Evolutionary conservation across 2,329 filamentous ascomycete genomes (phyloP).

Genomic region (Stachybotrys echinatus): DNA sequence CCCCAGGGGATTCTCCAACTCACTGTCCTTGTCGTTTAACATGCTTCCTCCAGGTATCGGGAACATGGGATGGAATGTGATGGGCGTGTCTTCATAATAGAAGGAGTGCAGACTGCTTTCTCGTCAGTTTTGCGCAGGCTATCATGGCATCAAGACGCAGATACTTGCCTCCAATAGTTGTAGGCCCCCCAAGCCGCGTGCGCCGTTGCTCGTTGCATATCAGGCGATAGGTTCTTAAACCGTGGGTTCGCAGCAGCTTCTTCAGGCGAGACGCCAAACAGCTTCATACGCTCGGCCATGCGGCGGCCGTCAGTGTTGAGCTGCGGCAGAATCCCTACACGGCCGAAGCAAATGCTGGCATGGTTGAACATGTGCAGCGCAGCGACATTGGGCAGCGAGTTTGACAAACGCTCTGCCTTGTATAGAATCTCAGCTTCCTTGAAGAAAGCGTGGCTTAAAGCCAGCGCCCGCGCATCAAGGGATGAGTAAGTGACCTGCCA

Average conservation of each 20-base stretch:
- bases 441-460: conserved; percentile 7
- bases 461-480: not conserved
- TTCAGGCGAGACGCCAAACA: conserved; percentile 1
- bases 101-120: not conserved
- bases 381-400: conserved; percentile 9
- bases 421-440: conserved; percentile 7
- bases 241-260: not conserved
- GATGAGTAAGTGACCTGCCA: conserved; percentile 1
- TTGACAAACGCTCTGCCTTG: conserved; percentile 9
- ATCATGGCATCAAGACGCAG: not conserved
- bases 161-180: conserved; percentile 1
- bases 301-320: conserved; percentile 3
- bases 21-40: not conserved
- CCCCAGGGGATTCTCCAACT: conserved; percentile 9
- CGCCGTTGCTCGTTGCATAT: not conserved
- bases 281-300: conserved; percentile 5
- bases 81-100: conserved; percentile 2
- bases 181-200: conserved; percentile 1
- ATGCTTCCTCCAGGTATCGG: conserved; percentile 6
- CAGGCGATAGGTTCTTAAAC: not conserved
- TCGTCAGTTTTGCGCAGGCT: not conserved
- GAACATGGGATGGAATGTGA: conserved; percentile 9
- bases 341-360: not conserved
- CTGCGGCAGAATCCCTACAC: not conserved
- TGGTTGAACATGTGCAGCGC: conserved; percentile 9